phyloP scores from a whole-genome alignment of 345 rosid genomes.

The Populus alba region DNA sequence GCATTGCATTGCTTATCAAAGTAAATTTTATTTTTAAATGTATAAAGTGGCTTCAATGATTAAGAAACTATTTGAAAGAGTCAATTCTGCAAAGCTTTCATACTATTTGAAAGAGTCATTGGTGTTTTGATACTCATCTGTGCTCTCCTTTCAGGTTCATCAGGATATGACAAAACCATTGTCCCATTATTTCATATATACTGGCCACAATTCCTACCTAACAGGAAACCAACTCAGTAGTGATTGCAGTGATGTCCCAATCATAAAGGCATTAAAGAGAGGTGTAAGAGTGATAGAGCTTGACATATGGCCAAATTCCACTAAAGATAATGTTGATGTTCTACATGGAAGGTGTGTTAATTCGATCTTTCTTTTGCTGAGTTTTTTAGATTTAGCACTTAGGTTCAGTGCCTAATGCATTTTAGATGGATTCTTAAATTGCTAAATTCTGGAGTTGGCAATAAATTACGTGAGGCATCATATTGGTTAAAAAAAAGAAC shows the following conservation, averaged over 20 bases:
- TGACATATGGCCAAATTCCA: slow-evolving; percentile 28
- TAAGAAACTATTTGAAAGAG: background rate
- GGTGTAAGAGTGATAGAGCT: slow-evolving; percentile 33
- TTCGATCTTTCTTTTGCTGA: background rate
- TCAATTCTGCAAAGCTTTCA: background rate
- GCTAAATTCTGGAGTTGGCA: background rate
- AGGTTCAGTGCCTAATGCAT: background rate
- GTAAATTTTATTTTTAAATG: background rate
- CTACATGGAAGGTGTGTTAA: slow-evolving; percentile 27
- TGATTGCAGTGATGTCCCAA: slow-evolving; percentile 23
- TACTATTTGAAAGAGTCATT: background rate
- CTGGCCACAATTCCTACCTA: slow-evolving; percentile 31
- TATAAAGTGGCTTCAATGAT: background rate
- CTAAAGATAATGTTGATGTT: slow-evolving; percentile 18
- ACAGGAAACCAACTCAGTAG: slow-evolving; percentile 33
- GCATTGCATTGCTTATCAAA: background rate
- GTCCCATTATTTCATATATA: slow-evolving; percentile 29
- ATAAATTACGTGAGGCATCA: background rate
- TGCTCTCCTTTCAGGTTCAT: slow-evolving; percentile 16
- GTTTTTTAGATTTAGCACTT: background rate
- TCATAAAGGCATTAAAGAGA: slow-evolving; percentile 22
- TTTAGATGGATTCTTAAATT: too few species aligned
- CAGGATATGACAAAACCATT: slow-evolving; percentile 32
- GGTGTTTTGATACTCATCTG: background rate
- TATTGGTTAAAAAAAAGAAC: background rate